Percentiles rank a stretch among this genome's conserved stretches.
These are phyloP conservation scores for Vigna trinervia DNA, from an alignment of 306 rosid species.

Conservation along the genomic window DNA sequence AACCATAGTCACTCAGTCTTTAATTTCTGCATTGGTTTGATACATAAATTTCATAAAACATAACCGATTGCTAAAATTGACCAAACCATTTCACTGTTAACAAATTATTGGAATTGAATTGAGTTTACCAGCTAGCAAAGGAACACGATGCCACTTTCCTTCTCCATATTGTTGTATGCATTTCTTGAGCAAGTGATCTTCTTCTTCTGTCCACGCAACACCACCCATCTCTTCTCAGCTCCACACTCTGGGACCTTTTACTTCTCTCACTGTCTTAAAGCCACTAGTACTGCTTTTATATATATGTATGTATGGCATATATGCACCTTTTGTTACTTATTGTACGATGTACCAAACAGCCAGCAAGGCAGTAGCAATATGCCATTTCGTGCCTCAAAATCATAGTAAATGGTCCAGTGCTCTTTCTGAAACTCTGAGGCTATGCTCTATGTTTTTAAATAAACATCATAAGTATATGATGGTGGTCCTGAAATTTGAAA, in stretches of 20 bases:
- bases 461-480: conserved; percentile 53
- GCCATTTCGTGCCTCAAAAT: conserved; percentile 7
- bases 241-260: neutral
- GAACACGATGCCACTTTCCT: conserved; percentile 80
- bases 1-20: neutral
- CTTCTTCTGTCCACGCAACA: conserved; percentile 76
- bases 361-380: conserved; percentile 44
- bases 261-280: neutral
- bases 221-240: conserved; percentile 61
- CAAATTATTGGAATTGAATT: neutral
- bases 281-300: conserved; percentile 33
- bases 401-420: conserved; percentile 57
- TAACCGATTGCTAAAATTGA: neutral
- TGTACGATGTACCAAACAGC: conserved; percentile 45
- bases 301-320: neutral
- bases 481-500: conserved; percentile 47
- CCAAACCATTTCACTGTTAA: neutral
- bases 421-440: conserved; percentile 49
- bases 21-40: neutral
- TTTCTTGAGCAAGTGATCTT: conserved; percentile 67
- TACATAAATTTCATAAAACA: neutral
- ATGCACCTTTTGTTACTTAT: conserved; percentile 7
- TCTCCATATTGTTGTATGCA: conserved; percentile 72
- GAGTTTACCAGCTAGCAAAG: conserved; percentile 64
- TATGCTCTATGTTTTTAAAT: conserved; percentile 43